These are phyloP conservation scores for Russula earlei DNA, from an alignment of 768 basidiomycete genomes.

Conservation along the genomic window DNA sequence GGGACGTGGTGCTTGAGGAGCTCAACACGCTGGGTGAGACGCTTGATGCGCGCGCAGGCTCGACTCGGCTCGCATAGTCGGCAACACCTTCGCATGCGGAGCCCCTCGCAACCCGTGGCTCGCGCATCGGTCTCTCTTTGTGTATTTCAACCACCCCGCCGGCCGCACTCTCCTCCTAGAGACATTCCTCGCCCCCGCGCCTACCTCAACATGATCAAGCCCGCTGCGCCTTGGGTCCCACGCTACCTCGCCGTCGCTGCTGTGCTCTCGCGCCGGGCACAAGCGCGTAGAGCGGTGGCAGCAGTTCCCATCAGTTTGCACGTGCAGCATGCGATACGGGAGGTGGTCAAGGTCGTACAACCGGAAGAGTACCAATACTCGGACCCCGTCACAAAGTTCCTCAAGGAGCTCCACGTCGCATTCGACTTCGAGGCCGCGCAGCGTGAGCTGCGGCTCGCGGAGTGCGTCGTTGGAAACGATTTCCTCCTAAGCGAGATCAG, in stretches of 20 bases:
- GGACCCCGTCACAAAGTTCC: conserved; percentile 88
- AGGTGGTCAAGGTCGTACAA: conserved; percentile 89
- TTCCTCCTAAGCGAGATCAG: conserved; percentile 89
- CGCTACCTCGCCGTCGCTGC: conserved; percentile 92
- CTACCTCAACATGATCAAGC: conserved; percentile 98
- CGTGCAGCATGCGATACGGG: conserved; percentile 80
- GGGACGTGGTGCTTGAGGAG: conserved; percentile 92
- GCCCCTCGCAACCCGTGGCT: conserved; percentile 87
- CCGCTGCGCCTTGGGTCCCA: conserved; percentile 87
- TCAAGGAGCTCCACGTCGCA: conserved; percentile 88
- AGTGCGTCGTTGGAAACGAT: conserved; percentile 79
- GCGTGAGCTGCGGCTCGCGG: conserved; percentile 64
- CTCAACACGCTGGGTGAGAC: conserved; percentile 90
- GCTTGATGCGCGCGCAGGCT: conserved; percentile 72
- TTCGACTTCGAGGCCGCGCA: conserved; percentile 97
- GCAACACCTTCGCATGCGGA: conserved; percentile 41
- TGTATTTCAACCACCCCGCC: conserved; percentile 94
- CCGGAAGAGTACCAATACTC: conserved; percentile 94
- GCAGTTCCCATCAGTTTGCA: conserved; percentile 46
- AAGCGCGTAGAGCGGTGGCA: conserved; percentile 35
- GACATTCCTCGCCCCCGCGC: conserved; percentile 91
- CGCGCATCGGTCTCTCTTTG: conserved; percentile 95
- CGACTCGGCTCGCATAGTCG: conserved; percentile 28
- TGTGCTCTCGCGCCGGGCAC: conserved; percentile 77
- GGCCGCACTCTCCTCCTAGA: conserved; percentile 89